Evolutionary conservation across 495 filamentous ascomycete genomes (phyloP), one percentile per base, ranked within the genome.

Genomic region (Neurospora sp.): DNA sequence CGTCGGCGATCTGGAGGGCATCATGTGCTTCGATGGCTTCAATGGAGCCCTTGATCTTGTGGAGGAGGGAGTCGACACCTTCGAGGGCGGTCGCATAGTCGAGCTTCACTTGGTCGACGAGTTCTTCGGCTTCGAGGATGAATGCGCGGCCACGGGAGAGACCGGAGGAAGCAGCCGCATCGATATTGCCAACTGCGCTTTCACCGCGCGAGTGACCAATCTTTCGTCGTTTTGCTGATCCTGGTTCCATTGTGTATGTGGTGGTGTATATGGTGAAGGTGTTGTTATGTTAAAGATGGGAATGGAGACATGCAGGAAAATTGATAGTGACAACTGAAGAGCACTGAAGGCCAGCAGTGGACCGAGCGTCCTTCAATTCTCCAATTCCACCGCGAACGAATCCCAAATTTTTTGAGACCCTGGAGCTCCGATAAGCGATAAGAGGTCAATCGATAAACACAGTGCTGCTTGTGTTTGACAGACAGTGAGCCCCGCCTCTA

Each of bases 41-140:
- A 76, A 98, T 93, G n/a, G 88, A 81, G 41, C 77, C 81, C 76
- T 94, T 97, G 75, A 98, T 80, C 69, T 85, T 87, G 77, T 89
- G 90, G 69, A 99, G 82, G 20, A 87, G 86, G 18, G 88, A 85
- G 65, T 97, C 91, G n/a, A 90, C 85, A 37, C 86, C 86, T 3
- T 79, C 81, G 72, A 94, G 84, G 37, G 87, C 86, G 69, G 88
- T 90, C 22, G 87, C 86, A 79, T 94, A 92, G 73, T 91, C 87
- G 37, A 90, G 86, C 78, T 86, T 86, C 45, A 92, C 85, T 72
- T 92, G 89, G 27, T 85, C 82, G 74, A 98, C 78, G 59, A 99
- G 81, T 76, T 97, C 94, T 72, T 97, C 92, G 31, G 94, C 87
- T 82, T 98, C 92, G 39, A 99, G 83, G 75, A 95, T 91, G 82